phyloP scores from a whole-genome alignment of 2,329 filamentous ascomycete species.

The Lasiodiplodia sp. region DNA sequence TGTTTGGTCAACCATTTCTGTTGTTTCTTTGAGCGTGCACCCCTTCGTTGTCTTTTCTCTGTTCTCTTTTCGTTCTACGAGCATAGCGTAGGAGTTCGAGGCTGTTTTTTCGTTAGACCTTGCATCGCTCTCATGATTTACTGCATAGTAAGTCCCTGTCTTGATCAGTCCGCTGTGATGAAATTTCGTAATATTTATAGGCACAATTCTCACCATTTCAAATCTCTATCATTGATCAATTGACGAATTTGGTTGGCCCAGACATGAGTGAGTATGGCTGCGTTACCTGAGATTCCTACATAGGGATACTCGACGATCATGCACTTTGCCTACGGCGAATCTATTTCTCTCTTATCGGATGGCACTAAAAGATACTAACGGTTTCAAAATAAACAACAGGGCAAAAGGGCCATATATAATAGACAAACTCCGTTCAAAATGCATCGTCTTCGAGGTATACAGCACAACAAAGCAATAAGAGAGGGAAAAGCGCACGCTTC shows the following conservation, averaged over 20 bases:
- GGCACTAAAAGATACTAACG: background rate
- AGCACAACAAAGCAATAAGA: conserved; percentile 4
- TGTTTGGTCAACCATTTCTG: too few species aligned
- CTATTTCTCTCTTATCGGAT: background rate
- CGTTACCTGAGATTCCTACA: too few species aligned
- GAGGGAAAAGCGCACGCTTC: background rate
- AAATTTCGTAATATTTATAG: background rate
- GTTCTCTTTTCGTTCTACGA: background rate
- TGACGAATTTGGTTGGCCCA: background rate
- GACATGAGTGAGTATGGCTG: background rate
- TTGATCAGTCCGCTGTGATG: background rate
- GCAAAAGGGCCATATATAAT: background rate
- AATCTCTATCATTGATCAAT: background rate
- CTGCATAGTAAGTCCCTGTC: background rate
- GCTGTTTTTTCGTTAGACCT: background rate
- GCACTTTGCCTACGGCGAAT: background rate
- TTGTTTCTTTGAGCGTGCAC: too few species aligned
- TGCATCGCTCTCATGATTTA: too few species aligned
- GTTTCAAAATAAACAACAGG: background rate
- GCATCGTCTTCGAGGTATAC: conserved; percentile 16
- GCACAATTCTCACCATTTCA: background rate
- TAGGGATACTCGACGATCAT: too few species aligned
- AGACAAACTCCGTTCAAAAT: conserved; percentile 6
- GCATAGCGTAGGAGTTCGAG: background rate
- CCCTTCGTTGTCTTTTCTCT: too few species aligned